A percentile compares a stretch with the other conserved stretches of the same genome.
These are phyloP conservation scores for Aspergillus steynii DNA, from an alignment of 495 filamentous ascomycete species.

Conservation along the genomic window DNA sequence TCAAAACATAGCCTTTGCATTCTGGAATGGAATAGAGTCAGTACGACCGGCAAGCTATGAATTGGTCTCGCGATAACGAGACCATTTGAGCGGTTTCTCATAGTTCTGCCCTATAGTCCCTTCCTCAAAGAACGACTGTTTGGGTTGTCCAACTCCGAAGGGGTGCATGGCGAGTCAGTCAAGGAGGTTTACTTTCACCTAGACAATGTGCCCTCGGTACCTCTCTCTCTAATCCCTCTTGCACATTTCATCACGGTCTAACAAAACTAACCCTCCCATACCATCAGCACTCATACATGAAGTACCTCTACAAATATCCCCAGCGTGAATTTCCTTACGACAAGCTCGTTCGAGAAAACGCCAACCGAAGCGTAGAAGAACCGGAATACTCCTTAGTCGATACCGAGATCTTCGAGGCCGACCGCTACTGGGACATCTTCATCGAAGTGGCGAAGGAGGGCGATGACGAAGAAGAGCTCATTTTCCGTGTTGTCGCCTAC, in stretches of 20 bases:
- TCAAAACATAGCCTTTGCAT: constrained; percentile 1
- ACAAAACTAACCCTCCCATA: no score
- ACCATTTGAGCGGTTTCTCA: background rate
- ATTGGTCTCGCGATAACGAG: background rate
- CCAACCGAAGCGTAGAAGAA: constrained; percentile 67
- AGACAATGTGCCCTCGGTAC: no score
- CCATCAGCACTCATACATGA: constrained; percentile 93
- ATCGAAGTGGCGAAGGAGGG: constrained; percentile 94
- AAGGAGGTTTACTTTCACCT: no score
- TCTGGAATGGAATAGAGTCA: background rate
- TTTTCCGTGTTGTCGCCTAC: constrained; percentile 95
- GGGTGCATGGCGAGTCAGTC: no score
- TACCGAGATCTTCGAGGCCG: constrained; percentile 84
- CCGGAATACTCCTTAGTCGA: constrained; percentile 90
- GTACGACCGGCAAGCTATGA: background rate
- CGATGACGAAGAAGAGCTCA: constrained; percentile 82
- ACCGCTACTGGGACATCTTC: constrained; percentile 94
- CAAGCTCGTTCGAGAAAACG: constrained; percentile 80
- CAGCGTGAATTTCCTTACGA: constrained; percentile 90
- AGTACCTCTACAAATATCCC: constrained; percentile 95
- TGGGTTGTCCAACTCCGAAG: no score
- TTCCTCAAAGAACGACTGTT: no score
- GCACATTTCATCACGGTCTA: no score
- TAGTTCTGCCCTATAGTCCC: background rate
- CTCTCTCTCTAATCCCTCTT: background rate